Conservation (phyloP, 768 basidiomycete genomes). For the Rhodotorula babjevae region DNA sequence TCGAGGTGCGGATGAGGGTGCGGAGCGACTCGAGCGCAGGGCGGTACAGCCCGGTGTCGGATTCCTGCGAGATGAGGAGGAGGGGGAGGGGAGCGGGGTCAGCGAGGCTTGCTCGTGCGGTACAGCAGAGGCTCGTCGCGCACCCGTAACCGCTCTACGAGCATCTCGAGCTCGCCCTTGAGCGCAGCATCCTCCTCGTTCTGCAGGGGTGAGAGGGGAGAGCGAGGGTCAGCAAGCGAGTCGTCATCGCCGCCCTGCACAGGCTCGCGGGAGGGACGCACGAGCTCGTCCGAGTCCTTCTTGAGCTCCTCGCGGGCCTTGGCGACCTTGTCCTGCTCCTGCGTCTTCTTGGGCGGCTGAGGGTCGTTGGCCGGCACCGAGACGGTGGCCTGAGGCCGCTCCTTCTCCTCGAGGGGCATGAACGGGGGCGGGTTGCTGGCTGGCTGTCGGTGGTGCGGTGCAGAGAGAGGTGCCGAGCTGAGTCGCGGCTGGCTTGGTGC, state of each 20-base stretch:
- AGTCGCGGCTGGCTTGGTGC: no score
- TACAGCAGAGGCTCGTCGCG: slow-evolving; percentile 41
- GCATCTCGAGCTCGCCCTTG: slow-evolving; percentile 91
- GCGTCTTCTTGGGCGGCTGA: neutral
- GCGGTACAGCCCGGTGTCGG: slow-evolving; percentile 73
- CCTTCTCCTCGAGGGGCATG: slow-evolving; percentile 5
- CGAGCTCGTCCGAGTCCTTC: slow-evolving; percentile 31
- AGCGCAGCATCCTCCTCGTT: slow-evolving; percentile 93
- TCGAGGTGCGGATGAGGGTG: slow-evolving; percentile 89
- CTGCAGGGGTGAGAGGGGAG: slow-evolving; percentile 44
- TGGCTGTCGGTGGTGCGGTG: neutral
- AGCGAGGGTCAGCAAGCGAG: neutral
- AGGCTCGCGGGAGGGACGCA: neutral
- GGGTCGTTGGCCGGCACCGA: slow-evolving; percentile 1
- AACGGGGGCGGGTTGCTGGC: no score
- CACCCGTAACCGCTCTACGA: slow-evolving; percentile 87
- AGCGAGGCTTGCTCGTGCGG: neutral
- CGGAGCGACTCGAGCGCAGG: slow-evolving; percentile 90
- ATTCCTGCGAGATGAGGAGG: slow-evolving; percentile 61
- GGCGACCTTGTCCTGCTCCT: slow-evolving; percentile 2
- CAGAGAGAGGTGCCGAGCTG: neutral
- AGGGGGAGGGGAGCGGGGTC: neutral
- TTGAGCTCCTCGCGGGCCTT: slow-evolving; percentile 40
- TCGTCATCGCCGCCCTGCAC: neutral
- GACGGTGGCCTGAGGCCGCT: neutral